Conservation (phyloP, 257 asterid species). For the Lycium barbarum region DNA sequence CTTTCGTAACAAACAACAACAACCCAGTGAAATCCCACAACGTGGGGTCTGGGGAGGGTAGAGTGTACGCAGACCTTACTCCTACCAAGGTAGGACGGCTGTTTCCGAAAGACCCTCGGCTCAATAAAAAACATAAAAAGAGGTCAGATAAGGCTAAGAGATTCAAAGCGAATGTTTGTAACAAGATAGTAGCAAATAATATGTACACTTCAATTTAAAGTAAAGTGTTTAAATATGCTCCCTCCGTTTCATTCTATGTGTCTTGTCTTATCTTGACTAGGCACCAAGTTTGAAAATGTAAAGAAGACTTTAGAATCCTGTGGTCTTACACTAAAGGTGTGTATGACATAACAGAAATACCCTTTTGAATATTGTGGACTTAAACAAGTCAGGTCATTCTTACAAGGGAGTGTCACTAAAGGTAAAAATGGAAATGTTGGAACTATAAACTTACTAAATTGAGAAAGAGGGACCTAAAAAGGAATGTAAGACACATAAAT, state of each 20-base stretch:
- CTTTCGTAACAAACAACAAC: neutral
- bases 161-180: too few relatives aligned
- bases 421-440: neutral
- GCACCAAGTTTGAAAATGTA: neutral
- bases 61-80: too few relatives aligned
- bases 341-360: neutral
- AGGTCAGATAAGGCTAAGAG: too few relatives aligned
- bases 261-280: neutral
- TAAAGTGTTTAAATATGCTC: neutral
- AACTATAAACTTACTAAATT: neutral
- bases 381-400: neutral
- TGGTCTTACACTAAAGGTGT: neutral
- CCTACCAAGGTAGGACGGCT: too few relatives aligned
- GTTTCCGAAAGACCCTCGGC: too few relatives aligned
- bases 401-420: neutral
- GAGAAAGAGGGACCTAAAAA: neutral
- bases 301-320: conserved; percentile 4
- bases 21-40: too few relatives aligned
- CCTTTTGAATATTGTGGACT: neutral
- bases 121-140: too few relatives aligned
- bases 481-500: neutral
- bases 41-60: too few relatives aligned
- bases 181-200: neutral
- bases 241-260: neutral
- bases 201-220: neutral